These are phyloP conservation scores for Phytophthora niederhauseri DNA, from an alignment of 352 stramenopile species.

Conservation along the genomic window DNA sequence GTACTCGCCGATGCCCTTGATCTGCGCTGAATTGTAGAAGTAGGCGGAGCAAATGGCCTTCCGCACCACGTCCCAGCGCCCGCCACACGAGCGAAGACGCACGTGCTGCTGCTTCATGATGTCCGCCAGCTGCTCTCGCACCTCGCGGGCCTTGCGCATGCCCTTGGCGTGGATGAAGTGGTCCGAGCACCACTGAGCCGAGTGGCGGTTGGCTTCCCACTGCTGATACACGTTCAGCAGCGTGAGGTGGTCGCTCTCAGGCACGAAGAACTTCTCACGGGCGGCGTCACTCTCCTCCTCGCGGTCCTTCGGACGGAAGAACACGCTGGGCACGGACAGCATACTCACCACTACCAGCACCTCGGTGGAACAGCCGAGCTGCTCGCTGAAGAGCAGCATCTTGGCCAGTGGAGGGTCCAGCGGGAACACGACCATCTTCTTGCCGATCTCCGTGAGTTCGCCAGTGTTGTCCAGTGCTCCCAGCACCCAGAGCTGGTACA, in stretches of 20 bases:
- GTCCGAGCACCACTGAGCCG: slow-evolving; percentile 92
- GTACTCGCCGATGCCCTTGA: slow-evolving; percentile 99
- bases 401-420: slow-evolving; percentile 96
- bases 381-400: slow-evolving; percentile 96
- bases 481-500: slow-evolving; percentile 99
- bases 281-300: slow-evolving; percentile 98
- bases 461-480: slow-evolving; percentile 98
- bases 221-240: slow-evolving; percentile 97
- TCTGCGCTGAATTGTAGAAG: slow-evolving; percentile 99
- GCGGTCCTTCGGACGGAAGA: slow-evolving; percentile 97
- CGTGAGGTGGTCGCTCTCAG: slow-evolving; percentile 98
- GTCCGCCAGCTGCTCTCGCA: slow-evolving; percentile 96
- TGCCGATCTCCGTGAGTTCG: slow-evolving; percentile 95
- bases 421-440: slow-evolving; percentile 99
- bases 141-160: slow-evolving; percentile 91
- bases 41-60: slow-evolving; percentile 99
- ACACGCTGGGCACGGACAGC: slow-evolving; percentile 97
- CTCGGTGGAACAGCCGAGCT: slow-evolving; percentile 94
- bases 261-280: slow-evolving; percentile 99
- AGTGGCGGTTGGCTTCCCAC: slow-evolving; percentile 96
- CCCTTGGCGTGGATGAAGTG: slow-evolving; percentile 99
- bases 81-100: slow-evolving; percentile 88
- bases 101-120: slow-evolving; percentile 98
- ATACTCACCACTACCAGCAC: slow-evolving; percentile 98
- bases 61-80: slow-evolving; percentile 97